Conservation (phyloP, 768 basidiomycete genomes). For the Pulveroboletus sp. region DNA sequence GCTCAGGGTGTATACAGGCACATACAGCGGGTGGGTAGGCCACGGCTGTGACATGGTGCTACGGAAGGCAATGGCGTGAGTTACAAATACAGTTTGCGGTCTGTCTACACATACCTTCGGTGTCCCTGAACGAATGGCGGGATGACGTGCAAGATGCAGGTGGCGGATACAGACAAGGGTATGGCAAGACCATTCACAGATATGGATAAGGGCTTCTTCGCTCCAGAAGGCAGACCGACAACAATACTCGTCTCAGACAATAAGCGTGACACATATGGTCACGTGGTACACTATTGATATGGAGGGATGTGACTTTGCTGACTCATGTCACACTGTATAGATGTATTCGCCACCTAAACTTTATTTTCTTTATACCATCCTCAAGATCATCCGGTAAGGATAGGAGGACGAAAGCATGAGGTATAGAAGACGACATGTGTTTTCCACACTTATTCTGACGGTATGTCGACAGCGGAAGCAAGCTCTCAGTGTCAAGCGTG, state of each 20-base stretch:
- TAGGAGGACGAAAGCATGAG: constrained; percentile 30
- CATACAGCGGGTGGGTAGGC: constrained; percentile 21
- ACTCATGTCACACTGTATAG: constrained; percentile 36
- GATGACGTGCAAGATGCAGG: neutral
- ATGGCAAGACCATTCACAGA: constrained; percentile 11
- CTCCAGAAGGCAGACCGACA: constrained; percentile 1
- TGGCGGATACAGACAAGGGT: neutral
- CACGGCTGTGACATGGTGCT: constrained; percentile 28
- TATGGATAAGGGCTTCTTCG: constrained; percentile 1
- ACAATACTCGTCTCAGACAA: constrained; percentile 11
- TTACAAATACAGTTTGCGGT: neutral
- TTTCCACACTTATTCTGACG: neutral
- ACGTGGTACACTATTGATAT: constrained; percentile 6
- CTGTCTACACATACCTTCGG: constrained; percentile 6
- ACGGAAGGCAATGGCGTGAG: constrained; percentile 6
- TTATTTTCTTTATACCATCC: constrained; percentile 25
- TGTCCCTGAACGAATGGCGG: neutral
- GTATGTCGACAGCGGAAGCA: constrained; percentile 41
- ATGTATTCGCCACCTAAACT: constrained; percentile 28
- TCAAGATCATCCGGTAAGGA: constrained; percentile 15
- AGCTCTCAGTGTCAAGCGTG: constrained; percentile 99
- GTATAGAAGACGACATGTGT: constrained; percentile 9
- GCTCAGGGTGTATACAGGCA: neutral
- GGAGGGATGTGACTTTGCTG: constrained; percentile 14
- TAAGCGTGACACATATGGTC: constrained; percentile 18